Percentiles rank a stretch among this genome's conserved stretches.
Evolutionary conservation across 345 rosid species (phyloP).

Genomic region (Eucalyptus polybractea): DNA sequence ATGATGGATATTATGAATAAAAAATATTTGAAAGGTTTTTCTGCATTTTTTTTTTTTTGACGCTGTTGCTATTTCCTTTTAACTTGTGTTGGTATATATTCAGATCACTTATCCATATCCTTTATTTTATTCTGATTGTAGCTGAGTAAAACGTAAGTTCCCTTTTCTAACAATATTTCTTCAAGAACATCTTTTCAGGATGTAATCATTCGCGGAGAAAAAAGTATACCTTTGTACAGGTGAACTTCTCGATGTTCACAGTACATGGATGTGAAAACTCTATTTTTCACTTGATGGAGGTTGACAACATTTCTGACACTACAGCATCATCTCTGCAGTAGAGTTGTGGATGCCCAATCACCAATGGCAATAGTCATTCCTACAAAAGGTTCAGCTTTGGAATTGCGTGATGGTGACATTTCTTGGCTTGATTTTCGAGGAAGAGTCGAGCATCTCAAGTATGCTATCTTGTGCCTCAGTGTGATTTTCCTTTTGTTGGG

Average conservation of each 20-base stretch:
- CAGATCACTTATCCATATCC: background rate
- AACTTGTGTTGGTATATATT: background rate
- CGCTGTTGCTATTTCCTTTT: background rate
- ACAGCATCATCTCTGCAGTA: constrained; percentile 45
- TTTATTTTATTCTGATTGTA: background rate
- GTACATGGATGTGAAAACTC: background rate
- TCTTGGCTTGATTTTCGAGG: constrained; percentile 69
- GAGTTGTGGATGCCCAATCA: constrained; percentile 81
- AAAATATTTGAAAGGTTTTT: background rate
- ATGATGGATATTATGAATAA: background rate
- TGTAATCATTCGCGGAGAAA: constrained; percentile 75
- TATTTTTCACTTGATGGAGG: background rate
- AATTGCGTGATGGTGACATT: constrained; percentile 67
- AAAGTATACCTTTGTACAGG: constrained; percentile 85
- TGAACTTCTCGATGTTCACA: constrained; percentile 19
- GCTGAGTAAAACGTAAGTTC: background rate
- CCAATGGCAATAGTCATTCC: constrained; percentile 79
- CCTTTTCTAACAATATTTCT: background rate
- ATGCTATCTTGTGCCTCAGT: background rate
- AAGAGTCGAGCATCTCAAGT: constrained; percentile 46
- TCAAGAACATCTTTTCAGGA: constrained; percentile 30
- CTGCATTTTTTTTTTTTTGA: background rate
- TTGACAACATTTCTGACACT: constrained; percentile 6
- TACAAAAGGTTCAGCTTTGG: constrained; percentile 33
- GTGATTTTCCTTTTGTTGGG: background rate